These are phyloP conservation scores for Rhododendron henanense DNA, from an alignment of 148 eudicot genomes.

Conservation along the genomic window DNA sequence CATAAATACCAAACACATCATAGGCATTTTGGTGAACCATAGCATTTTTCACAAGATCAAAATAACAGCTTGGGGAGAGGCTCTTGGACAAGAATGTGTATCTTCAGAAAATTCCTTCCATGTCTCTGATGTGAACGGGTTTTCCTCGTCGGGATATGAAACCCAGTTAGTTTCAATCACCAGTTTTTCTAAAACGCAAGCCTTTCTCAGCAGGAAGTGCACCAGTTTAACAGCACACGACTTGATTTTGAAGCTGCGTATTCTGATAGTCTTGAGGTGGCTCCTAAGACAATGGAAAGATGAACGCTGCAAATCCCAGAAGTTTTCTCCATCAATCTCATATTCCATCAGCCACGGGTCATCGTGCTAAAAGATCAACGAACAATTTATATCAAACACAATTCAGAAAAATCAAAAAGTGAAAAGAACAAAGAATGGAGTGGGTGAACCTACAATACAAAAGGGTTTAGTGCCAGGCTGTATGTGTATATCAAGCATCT, in stretches of 20 bases:
- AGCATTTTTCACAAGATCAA: background rate
- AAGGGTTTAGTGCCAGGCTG: background rate
- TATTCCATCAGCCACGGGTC: background rate
- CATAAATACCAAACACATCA: background rate
- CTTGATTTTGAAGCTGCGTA: background rate
- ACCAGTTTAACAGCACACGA: background rate
- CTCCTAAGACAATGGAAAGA: constrained; percentile 6
- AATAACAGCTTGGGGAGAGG: constrained; percentile 2
- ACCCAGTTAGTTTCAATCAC: background rate
- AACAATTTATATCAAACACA: background rate
- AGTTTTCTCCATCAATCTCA: constrained; percentile 8
- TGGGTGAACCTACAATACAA: background rate
- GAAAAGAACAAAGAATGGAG: background rate
- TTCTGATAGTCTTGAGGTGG: constrained; percentile 2
- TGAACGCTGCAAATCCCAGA: background rate
- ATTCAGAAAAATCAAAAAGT: background rate
- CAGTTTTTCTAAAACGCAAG: background rate
- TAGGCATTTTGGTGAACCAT: background rate
- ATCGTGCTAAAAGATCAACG: background rate
- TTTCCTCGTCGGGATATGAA: background rate
- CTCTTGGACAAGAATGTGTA: background rate
- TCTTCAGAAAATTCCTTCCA: background rate
- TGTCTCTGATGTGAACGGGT: background rate
- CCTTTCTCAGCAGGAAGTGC: background rate
- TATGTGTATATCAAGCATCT: constrained; percentile 10